Conservation (phyloP, 768 basidiomycete species). For the Mycena belliarum region DNA sequence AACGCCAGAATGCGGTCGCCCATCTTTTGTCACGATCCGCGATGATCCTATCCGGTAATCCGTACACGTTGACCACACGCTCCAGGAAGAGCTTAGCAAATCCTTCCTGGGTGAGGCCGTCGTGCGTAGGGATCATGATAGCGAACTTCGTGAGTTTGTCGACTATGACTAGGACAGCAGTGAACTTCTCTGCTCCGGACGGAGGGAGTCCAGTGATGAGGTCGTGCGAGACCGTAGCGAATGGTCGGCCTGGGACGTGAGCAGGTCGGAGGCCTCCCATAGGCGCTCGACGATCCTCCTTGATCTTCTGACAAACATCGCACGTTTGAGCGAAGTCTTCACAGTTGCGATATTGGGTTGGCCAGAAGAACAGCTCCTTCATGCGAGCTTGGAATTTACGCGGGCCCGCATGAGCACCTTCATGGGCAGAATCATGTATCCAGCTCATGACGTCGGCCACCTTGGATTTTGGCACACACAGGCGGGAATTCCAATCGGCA, state of each 20-base stretch:
- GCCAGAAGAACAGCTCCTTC: not conserved
- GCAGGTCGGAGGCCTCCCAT: not conserved
- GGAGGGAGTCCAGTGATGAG: too few relatives aligned
- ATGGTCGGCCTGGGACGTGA: not conserved
- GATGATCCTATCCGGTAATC: not conserved
- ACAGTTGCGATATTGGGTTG: not conserved
- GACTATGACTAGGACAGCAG: too few relatives aligned
- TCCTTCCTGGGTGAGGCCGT: too few relatives aligned
- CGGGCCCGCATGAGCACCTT: not conserved
- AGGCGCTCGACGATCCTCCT: not conserved
- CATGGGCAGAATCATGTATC: too few relatives aligned
- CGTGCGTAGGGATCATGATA: too few relatives aligned
- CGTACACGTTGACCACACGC: not conserved
- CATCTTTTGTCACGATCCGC: not conserved
- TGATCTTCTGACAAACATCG: constrained; percentile 4
- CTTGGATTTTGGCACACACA: not conserved
- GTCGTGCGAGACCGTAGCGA: not conserved
- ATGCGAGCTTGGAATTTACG: not conserved
- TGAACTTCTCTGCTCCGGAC: too few relatives aligned
- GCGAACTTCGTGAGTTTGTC: too few relatives aligned
- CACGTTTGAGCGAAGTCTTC: not conserved
- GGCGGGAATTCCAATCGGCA: not conserved
- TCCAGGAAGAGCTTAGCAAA: constrained; percentile 1
- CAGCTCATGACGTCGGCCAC: constrained; percentile 2
- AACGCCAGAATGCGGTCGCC: not conserved